A percentile compares a stretch with the other conserved stretches of the same genome.
Evolutionary conservation across 2,329 filamentous ascomycete species (phyloP).

Genomic region (Phialemonium atrogriseum): DNA sequence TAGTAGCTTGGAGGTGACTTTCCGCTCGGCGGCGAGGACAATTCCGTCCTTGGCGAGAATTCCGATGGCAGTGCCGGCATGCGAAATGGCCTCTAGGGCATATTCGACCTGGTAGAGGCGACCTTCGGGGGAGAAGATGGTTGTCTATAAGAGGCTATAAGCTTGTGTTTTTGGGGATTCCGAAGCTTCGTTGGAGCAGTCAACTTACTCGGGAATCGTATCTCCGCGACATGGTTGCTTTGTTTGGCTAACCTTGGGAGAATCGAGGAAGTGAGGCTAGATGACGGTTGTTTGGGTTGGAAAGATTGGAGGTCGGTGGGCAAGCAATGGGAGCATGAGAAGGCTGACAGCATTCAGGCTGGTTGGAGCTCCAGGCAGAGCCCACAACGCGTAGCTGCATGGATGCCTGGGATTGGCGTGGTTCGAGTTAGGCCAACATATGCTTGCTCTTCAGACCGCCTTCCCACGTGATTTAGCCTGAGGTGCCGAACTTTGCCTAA

Average conservation of each 20-base stretch:
- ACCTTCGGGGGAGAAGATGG: slow-evolving; percentile 98
- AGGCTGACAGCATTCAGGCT: no score
- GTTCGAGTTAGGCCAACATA: neutral
- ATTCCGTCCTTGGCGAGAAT: slow-evolving; percentile 98
- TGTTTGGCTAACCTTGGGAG: slow-evolving; percentile 3
- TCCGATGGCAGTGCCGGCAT: slow-evolving; percentile 92
- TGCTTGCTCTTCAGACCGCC: no score
- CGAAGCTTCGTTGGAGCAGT: slow-evolving; percentile 5
- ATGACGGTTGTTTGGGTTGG: slow-evolving; percentile 8
- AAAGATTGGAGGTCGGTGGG: no score
- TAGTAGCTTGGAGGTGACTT: slow-evolving; percentile 97
- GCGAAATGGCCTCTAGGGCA: slow-evolving; percentile 96
- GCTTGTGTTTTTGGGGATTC: slow-evolving; percentile 12
- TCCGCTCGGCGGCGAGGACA: slow-evolving; percentile 93
- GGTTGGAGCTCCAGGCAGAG: slow-evolving; percentile 37
- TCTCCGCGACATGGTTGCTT: slow-evolving; percentile 74
- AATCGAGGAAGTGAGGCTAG: neutral
- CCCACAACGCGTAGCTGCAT: slow-evolving; percentile 19
- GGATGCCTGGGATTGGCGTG: neutral
- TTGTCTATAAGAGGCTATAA: slow-evolving; percentile 56
- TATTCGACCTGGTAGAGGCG: slow-evolving; percentile 99
- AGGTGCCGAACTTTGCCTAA: neutral
- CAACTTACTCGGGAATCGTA: slow-evolving; percentile 87
- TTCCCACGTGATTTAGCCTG: neutral
- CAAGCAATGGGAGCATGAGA: slow-evolving; percentile 10